Evolutionary conservation across 1,139 yeast species (phyloP).

Genomic region (Candida sanyaensis): DNA sequence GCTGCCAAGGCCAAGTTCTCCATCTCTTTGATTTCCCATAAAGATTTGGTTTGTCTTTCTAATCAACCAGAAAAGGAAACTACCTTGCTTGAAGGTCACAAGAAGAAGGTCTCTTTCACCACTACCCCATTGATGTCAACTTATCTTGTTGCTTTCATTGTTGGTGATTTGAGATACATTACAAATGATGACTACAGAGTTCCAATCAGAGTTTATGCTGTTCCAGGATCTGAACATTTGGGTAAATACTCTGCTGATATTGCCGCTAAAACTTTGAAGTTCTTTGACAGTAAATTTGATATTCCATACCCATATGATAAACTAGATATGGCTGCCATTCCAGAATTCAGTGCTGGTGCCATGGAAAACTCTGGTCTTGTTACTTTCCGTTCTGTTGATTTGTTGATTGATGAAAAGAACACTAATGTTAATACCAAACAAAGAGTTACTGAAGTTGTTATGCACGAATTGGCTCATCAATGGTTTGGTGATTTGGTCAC

Average conservation of each 20-base stretch:
- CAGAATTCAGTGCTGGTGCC: conserved; percentile 60
- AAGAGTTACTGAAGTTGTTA: conserved; percentile 59
- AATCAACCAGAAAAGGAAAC: conserved; percentile 74
- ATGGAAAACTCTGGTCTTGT: conserved; percentile 66
- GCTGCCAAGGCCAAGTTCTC: conserved; percentile 78
- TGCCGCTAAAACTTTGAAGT: conserved; percentile 54
- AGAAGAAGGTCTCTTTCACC: conserved; percentile 51
- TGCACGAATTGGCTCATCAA: conserved; percentile 66
- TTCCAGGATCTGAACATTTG: conserved; percentile 51
- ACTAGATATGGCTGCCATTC: conserved; percentile 58
- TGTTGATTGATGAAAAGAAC: conserved; percentile 47
- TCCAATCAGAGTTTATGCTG: conserved; percentile 57
- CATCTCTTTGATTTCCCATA: conserved; percentile 60
- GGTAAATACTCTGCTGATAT: conserved; percentile 53
- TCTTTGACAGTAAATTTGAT: conserved; percentile 53
- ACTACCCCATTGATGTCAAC: conserved; percentile 77
- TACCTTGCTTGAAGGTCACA: conserved; percentile 42
- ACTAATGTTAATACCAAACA: conserved; percentile 48
- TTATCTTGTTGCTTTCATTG: conserved; percentile 75
- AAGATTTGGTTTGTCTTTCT: conserved; percentile 65
- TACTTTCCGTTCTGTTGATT: conserved; percentile 56
- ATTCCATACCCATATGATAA: conserved; percentile 63
- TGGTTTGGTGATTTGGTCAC: conserved; percentile 67
- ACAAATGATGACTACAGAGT: conserved; percentile 66
- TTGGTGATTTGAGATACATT: conserved; percentile 74